phyloP scores from a whole-genome alignment of 2,329 filamentous ascomycete species.

The Aureobasidium mangrovei region DNA sequence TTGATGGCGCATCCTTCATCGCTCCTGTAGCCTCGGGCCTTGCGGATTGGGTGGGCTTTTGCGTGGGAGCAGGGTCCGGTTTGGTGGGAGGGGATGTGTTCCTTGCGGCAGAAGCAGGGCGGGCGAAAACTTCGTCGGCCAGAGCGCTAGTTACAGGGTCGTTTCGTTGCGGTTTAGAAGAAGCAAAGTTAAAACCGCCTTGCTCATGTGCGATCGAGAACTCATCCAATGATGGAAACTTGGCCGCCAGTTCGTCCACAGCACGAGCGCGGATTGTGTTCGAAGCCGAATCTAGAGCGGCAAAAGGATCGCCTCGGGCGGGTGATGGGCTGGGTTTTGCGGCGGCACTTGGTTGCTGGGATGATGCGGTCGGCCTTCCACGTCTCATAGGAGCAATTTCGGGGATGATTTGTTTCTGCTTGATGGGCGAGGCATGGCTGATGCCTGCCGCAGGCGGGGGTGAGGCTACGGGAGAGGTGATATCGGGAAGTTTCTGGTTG shows the following conservation, averaged over 20 bases:
- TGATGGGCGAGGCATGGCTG: conserved; percentile 44
- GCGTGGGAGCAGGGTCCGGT: neutral
- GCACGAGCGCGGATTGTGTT: conserved; percentile 39
- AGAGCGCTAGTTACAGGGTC: conserved; percentile 65
- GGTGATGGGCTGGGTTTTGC: conserved; percentile 52
- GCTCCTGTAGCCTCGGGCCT: neutral
- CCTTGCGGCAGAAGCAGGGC: neutral
- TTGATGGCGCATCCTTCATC: neutral
- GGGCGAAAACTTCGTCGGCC: conserved; percentile 73
- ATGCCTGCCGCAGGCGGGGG: conserved; percentile 30
- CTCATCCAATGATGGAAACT: conserved; percentile 86
- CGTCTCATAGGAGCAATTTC: conserved; percentile 91
- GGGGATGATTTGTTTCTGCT: conserved; percentile 65
- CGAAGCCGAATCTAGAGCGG: conserved; percentile 67
- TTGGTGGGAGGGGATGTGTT: neutral
- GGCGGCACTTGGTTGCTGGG: conserved; percentile 33
- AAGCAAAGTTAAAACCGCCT: conserved; percentile 70
- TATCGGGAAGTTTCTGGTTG: conserved; percentile 50
- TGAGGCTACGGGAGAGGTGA: conserved; percentile 41
- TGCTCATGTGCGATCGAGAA: conserved; percentile 85
- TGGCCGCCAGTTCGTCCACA: conserved; percentile 70
- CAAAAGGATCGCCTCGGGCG: conserved; percentile 76
- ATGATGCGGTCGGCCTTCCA: conserved; percentile 58
- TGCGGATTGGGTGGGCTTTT: neutral
- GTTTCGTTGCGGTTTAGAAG: conserved; percentile 34